Evolutionary conservation across 495 filamentous ascomycete species (phyloP).

Genomic region (Aspergillus nanangensis): DNA sequence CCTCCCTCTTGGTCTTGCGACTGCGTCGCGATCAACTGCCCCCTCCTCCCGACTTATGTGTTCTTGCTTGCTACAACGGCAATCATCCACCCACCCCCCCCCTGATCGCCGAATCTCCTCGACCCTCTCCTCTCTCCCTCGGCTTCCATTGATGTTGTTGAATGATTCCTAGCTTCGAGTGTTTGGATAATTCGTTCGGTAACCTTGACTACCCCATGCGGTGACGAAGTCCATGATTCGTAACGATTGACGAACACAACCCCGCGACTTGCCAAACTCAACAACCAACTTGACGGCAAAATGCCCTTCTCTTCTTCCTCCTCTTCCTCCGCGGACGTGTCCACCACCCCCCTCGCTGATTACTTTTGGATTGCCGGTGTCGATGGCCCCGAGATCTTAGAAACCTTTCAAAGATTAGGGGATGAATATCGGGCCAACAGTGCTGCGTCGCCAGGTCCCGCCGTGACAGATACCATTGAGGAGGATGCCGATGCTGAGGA

Average conservation of each 20-base stretch:
- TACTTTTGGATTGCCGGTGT: slow-evolving; percentile 99
- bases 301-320: slow-evolving; percentile 25
- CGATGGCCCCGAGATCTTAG: slow-evolving; percentile 57
- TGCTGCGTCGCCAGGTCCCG: slow-evolving; percentile 42
- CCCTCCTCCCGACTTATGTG: slow-evolving; percentile 19
- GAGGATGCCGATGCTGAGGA: slow-evolving; percentile 70
- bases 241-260: slow-evolving; percentile 23
- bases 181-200: too few species aligned
- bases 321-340: slow-evolving; percentile 27
- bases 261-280: slow-evolving; percentile 11
- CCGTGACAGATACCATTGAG: slow-evolving; percentile 73
- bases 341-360: slow-evolving; percentile 84
- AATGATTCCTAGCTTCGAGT: slow-evolving; percentile 8
- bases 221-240: slow-evolving; percentile 25
- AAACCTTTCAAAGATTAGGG: slow-evolving; percentile 40
- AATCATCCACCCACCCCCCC: slow-evolving; percentile 6
- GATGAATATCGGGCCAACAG: slow-evolving; percentile 49
- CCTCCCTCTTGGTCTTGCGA: slow-evolving; percentile 8
- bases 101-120: slow-evolving; percentile 15
- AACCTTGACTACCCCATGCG: slow-evolving; percentile 22
- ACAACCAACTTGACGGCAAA: slow-evolving; percentile 9
- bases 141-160: slow-evolving; percentile 19
- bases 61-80: slow-evolving; percentile 6
- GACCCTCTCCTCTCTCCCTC: not conserved
- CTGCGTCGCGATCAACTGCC: slow-evolving; percentile 19